A percentile compares a stretch with the other conserved stretches of the same genome.
Conservation (phyloP, 2,329 filamentous ascomycete species). For the Claviceps capensis region DNA sequence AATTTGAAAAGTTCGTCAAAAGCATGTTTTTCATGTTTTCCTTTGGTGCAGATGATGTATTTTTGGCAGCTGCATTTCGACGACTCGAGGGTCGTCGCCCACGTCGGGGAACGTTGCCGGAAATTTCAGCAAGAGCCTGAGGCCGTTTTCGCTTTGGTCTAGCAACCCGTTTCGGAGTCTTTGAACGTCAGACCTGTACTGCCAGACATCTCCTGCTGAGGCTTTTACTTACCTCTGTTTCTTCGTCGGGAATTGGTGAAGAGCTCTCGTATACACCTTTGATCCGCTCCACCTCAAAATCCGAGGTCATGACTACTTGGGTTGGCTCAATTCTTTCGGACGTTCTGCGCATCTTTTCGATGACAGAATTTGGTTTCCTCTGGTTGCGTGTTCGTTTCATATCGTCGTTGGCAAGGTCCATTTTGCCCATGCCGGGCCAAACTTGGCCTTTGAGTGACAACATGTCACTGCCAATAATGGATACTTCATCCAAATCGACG, state of each 20-base stretch:
- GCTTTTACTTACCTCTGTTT: conserved; percentile 27
- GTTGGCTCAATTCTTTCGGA: conserved; percentile 50
- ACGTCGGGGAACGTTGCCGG: conserved; percentile 20
- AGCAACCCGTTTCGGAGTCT: conserved; percentile 18
- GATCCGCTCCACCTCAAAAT: conserved; percentile 34
- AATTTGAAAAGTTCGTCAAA: neutral
- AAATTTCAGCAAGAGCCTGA: conserved; percentile 20
- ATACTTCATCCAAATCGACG: conserved; percentile 15
- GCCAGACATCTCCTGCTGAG: conserved; percentile 1
- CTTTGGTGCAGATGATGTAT: conserved; percentile 8
- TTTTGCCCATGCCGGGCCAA: conserved; percentile 69
- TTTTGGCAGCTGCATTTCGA: conserved; percentile 9
- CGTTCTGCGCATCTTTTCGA: conserved; percentile 49
- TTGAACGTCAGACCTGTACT: conserved; percentile 1
- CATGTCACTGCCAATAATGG: conserved; percentile 15
- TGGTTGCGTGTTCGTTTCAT: conserved; percentile 67
- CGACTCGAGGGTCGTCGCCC: conserved; percentile 13
- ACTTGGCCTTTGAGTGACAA: conserved; percentile 52
- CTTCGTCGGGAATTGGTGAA: conserved; percentile 28
- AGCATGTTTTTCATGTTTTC: neutral
- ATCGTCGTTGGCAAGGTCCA: conserved; percentile 62
- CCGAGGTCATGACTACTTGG: conserved; percentile 48
- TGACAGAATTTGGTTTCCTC: conserved; percentile 59
- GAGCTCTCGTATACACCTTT: conserved; percentile 48
- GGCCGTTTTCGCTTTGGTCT: conserved; percentile 19